A percentile compares a stretch with the other conserved stretches of the same genome.
Conservation (phyloP, 2,329 filamentous ascomycete genomes). For the Penicillium sp. region DNA sequence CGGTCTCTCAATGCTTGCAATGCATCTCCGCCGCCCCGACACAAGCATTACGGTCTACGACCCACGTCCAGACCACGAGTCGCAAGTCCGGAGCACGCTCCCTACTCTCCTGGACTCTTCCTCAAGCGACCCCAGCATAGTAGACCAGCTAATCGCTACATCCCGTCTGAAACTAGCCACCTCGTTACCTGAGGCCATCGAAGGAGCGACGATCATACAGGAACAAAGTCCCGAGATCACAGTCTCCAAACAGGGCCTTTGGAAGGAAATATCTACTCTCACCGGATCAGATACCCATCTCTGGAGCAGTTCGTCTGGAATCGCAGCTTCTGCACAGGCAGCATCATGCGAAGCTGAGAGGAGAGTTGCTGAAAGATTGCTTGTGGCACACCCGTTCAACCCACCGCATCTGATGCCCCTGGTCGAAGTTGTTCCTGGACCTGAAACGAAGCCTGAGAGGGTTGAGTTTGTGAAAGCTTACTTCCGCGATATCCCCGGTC, state of each 20-base stretch:
- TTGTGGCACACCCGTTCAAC: conserved; percentile 64
- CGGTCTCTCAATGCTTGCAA: conserved; percentile 57
- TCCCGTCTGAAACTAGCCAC: conserved; percentile 39
- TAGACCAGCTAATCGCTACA: conserved; percentile 27
- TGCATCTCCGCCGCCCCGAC: conserved; percentile 50
- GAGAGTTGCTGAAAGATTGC: conserved; percentile 47
- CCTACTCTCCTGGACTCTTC: conserved; percentile 44
- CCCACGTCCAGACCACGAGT: conserved; percentile 49
- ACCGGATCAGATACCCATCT: conserved; percentile 50
- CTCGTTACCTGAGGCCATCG: conserved; percentile 44
- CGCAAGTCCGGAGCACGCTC: conserved; percentile 47
- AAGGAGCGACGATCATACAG: conserved; percentile 55
- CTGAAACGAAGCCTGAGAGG: conserved; percentile 37
- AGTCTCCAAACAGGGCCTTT: conserved; percentile 54
- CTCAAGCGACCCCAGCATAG: conserved; percentile 1
- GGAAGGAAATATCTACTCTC: conserved; percentile 52
- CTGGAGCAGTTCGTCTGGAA: conserved; percentile 62
- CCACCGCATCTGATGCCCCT: conserved; percentile 64
- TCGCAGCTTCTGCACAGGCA: conserved; percentile 54
- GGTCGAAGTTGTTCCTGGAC: conserved; percentile 58
- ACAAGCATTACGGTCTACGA: conserved; percentile 52
- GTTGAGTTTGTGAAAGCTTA: conserved; percentile 40
- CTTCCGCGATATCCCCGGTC: conserved; percentile 32
- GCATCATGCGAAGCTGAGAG: conserved; percentile 14
- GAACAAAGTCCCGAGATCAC: conserved; percentile 61